Evolutionary conservation across 129 eudicot genomes (phyloP).

Genomic region (Helichrysum umbraculigerum): DNA sequence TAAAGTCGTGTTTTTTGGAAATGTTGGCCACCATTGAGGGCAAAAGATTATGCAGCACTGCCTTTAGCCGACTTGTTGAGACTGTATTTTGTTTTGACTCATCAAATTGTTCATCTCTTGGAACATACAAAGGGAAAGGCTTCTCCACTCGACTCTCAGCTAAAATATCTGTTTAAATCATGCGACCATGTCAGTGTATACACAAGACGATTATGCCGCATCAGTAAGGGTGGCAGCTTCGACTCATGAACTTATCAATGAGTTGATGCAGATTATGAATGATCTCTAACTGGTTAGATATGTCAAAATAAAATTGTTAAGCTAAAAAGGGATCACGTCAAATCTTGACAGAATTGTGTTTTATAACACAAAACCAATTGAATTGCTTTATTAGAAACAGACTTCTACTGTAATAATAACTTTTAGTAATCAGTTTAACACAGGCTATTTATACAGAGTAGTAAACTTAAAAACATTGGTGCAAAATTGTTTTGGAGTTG

Average conservation of each 20-base stretch:
- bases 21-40: slow-evolving; percentile 81
- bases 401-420: no score
- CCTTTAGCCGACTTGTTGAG: slow-evolving; percentile 80
- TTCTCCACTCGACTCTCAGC: slow-evolving; percentile 87
- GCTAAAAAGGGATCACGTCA: neutral
- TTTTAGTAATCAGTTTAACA: no score
- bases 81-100: slow-evolving; percentile 76
- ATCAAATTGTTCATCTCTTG: slow-evolving; percentile 93
- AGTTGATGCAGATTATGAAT: neutral
- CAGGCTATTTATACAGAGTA: no score
- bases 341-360: neutral
- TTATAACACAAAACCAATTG: neutral
- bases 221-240: neutral
- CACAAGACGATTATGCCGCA: neutral
- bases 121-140: slow-evolving; percentile 87
- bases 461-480: no score
- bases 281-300: neutral
- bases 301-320: neutral
- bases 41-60: slow-evolving; percentile 70
- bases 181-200: neutral
- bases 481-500: no score
- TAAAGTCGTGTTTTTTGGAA: slow-evolving; percentile 69
- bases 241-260: neutral
- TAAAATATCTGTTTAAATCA: slow-evolving; percentile 44
- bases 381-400: no score